Evolutionary conservation across 768 basidiomycete species (phyloP).

Genomic region (Suillus luteus): DNA sequence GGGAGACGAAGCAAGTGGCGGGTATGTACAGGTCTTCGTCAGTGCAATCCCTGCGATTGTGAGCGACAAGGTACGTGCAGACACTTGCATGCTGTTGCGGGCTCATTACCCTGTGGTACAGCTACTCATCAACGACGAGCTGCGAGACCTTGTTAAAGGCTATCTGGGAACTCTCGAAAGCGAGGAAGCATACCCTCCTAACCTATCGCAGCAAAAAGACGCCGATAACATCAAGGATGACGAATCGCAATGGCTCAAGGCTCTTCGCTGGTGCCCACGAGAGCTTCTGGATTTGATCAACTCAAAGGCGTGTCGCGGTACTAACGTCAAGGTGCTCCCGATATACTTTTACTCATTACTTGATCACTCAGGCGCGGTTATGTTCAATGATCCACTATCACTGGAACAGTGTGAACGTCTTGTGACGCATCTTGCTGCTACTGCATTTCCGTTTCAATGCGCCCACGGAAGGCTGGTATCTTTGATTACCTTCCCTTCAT

Average conservation of each 20-base stretch:
- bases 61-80: conserved; percentile 56
- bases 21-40: conserved; percentile 69
- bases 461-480: conserved; percentile 81
- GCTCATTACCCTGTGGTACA: conserved; percentile 30
- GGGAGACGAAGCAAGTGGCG: conserved; percentile 34
- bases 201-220: conserved; percentile 19
- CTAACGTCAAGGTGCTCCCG: conserved; percentile 16
- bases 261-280: conserved; percentile 80
- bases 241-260: conserved; percentile 60
- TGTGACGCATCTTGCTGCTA: conserved; percentile 64
- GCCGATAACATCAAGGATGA: conserved; percentile 18
- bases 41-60: conserved; percentile 68
- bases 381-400: conserved; percentile 88
- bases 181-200: conserved; percentile 36
- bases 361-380: conserved; percentile 75
- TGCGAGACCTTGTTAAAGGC: conserved; percentile 74
- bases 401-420: conserved; percentile 69
- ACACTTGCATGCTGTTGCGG: background rate
- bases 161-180: conserved; percentile 64
- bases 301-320: conserved; percentile 95
- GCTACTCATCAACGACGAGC: conserved; percentile 69
- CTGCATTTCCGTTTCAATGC: conserved; percentile 90
- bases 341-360: conserved; percentile 11
- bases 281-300: conserved; percentile 83
- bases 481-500: background rate